Evolutionary conservation across 768 basidiomycete species (phyloP), one percentile per base, ranked within the genome.

Genomic region (Tulasnella sp.): DNA sequence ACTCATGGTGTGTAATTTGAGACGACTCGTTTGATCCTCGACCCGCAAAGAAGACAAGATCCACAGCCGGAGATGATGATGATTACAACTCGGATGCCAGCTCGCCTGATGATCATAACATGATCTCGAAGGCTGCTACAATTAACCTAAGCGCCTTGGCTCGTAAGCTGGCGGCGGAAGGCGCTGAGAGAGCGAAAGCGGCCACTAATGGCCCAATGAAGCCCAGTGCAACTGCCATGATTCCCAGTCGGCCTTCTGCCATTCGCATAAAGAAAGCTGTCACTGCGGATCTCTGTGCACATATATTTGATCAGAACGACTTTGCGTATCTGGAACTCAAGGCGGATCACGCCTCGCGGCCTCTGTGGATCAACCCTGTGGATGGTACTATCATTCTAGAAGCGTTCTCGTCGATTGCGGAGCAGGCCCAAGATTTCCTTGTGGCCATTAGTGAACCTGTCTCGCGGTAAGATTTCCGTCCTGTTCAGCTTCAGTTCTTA

Each of bases 361-460:
- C 96, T 15, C 74, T 98, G 17, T 99, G 95, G 94, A 97, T 99
- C 64, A 89, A 86, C 65, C 91, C 92, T 4, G 86, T 89, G 64
- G 86, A 91, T 68, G 85, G 85, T 0, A 84, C 87, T 65, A 97
- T 98, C 67, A 98, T 98, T 62, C 82, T 99, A 32, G 96, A 99
- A 72, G 92, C 91, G 0, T 99, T 99, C 71, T 93, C 91, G 23
- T 92, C 96, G 3, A 93, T 98, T 63, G 94, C 95, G 21, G 92
- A 94, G 68, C 92, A 95, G 72, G 96, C 96, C 3, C 96, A 98
- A 72, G 96, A 99, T 69, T 98, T 99, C 68, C 78, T 99, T 47
- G 90, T 95, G 45, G 95, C 96, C 41, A 98, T 99, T 51, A 90
- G 91, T 67, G 96, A 99, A 73, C 96, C 96, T 66, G 93, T 98